Evolutionary conservation across 177 flowering plant genomes (phyloP).

Genomic region (Vitis hybrid): DNA sequence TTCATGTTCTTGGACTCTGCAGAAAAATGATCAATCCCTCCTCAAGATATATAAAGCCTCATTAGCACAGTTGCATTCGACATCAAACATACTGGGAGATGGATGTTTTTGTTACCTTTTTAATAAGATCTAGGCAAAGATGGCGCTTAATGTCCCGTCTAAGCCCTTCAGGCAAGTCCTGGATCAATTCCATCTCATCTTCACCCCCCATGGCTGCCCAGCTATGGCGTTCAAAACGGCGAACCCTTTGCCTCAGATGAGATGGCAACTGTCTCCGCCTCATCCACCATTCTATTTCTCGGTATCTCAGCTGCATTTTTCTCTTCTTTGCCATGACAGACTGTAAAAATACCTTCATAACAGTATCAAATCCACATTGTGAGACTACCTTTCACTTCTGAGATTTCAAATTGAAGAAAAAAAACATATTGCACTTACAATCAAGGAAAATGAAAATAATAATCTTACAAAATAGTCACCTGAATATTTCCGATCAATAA

Average conservation of each 20-base stretch:
- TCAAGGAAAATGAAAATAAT: neutral
- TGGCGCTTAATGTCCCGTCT: slow-evolving; percentile 85
- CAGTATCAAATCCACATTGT: neutral
- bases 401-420: too few relatives aligned
- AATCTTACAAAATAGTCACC: slow-evolving; percentile 33
- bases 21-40: neutral
- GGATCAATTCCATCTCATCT: slow-evolving; percentile 84
- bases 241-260: slow-evolving; percentile 70
- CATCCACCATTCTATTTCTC: slow-evolving; percentile 99
- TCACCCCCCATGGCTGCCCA: slow-evolving; percentile 87
- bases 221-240: slow-evolving; percentile 78
- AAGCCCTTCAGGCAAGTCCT: slow-evolving; percentile 91
- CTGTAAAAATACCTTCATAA: slow-evolving; percentile 69
- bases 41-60: neutral
- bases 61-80: neutral
- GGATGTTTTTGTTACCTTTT: slow-evolving; percentile 50
- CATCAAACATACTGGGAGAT: neutral
- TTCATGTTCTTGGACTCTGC: neutral
- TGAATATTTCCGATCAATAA: slow-evolving; percentile 94
- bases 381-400: neutral
- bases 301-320: slow-evolving; percentile 74
- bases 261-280: slow-evolving; percentile 79
- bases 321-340: slow-evolving; percentile 87
- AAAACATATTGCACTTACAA: neutral
- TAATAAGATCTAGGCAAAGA: slow-evolving; percentile 83